A percentile compares a stretch with the other conserved stretches of the same genome.
Conservation (phyloP, 208 protist species). For the Entamoeba invadens region DNA sequence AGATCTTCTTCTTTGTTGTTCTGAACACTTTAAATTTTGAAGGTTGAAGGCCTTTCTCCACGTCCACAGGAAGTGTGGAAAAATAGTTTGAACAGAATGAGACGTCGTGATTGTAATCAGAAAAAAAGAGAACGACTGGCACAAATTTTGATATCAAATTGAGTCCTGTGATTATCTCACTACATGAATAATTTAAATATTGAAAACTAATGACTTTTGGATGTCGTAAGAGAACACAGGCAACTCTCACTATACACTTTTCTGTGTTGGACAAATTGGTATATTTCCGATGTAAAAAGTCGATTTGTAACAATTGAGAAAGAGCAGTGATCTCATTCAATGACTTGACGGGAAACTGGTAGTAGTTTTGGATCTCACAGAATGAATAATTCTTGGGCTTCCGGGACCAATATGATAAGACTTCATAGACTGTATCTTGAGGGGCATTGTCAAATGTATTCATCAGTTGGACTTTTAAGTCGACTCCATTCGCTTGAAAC, state of each 20-base stretch:
- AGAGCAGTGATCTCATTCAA: background rate
- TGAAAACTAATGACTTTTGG: background rate
- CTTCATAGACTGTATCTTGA: background rate
- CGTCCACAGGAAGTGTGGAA: background rate
- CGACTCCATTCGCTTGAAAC: too few relatives aligned
- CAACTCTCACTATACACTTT: background rate
- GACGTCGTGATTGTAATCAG: background rate
- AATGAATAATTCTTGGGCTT: background rate
- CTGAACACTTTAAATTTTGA: background rate
- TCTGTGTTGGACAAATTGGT: background rate
- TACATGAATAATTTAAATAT: background rate
- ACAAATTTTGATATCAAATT: background rate
- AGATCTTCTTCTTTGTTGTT: background rate
- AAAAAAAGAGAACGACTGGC: background rate
- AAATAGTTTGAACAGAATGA: background rate
- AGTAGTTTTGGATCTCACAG: background rate
- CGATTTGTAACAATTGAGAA: background rate
- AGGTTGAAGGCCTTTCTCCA: background rate
- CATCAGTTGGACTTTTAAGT: too few relatives aligned
- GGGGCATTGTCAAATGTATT: background rate
- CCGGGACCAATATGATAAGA: background rate
- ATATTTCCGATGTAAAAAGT: background rate
- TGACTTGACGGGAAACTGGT: background rate
- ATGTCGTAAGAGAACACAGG: background rate
- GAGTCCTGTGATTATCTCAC: background rate